Conservation (phyloP, 257 asterid species). For the Rubia yunnanensis region DNA sequence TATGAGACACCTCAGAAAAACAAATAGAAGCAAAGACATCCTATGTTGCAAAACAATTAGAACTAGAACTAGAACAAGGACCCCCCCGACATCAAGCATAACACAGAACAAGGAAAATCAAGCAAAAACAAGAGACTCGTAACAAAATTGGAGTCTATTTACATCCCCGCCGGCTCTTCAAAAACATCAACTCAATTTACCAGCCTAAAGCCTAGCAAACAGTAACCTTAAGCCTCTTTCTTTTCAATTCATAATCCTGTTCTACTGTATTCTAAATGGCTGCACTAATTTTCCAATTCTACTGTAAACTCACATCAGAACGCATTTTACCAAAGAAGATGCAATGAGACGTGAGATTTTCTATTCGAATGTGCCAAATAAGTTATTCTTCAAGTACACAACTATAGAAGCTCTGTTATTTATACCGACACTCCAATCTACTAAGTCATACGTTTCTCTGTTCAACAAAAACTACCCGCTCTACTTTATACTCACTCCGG, state of each 20-base stretch:
- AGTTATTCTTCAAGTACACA: background rate
- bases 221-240: background rate
- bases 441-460: background rate
- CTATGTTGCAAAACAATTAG: background rate
- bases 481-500: background rate
- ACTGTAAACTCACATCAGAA: background rate
- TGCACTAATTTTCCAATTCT: background rate
- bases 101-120: background rate
- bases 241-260: background rate
- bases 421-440: background rate
- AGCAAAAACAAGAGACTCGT: background rate
- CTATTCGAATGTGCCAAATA: background rate
- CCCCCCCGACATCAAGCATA: background rate
- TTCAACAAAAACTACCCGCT: background rate
- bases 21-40: background rate
- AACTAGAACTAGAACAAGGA: slow-evolving; percentile 1
- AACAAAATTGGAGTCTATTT: background rate
- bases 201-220: background rate
- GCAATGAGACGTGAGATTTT: background rate
- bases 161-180: background rate
- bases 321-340: background rate
- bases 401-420: background rate
- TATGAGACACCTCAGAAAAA: background rate
- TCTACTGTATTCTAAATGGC: background rate
- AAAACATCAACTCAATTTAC: background rate